Conservation (phyloP, 2,329 filamentous ascomycete species). For the Pseudogymnoascus sp. region DNA sequence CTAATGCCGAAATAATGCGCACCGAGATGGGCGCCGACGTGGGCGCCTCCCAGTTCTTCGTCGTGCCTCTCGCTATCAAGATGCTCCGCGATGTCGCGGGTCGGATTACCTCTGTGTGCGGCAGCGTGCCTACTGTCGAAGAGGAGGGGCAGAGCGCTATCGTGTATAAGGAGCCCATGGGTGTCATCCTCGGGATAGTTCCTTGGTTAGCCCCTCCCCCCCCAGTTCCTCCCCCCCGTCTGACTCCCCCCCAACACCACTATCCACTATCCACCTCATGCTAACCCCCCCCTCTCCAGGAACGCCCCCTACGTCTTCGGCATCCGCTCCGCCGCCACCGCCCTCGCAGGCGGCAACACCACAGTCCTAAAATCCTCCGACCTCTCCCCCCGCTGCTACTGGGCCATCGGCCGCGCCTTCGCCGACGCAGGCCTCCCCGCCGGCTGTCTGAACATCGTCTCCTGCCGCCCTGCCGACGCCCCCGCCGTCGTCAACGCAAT, state of each 20-base stretch:
- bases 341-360: constrained; percentile 67
- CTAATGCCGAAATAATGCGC: constrained; percentile 42
- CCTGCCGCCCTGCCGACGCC: constrained; percentile 45
- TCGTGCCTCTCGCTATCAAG: constrained; percentile 29
- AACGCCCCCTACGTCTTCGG: constrained; percentile 40
- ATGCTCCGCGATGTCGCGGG: constrained; percentile 18
- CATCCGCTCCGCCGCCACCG: constrained; percentile 32
- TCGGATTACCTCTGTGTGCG: constrained; percentile 9
- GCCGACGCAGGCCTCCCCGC: constrained; percentile 62
- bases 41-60: constrained; percentile 30
- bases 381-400: constrained; percentile 47
- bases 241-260: constrained; percentile 36
- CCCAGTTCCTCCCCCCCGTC: not conserved
- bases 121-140: constrained; percentile 6
- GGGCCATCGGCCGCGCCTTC: constrained; percentile 54
- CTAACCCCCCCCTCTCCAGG: constrained; percentile 33
- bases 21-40: constrained; percentile 43
- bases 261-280: constrained; percentile 38
- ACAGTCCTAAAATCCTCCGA: constrained; percentile 65
- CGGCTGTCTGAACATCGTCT: constrained; percentile 54
- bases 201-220: constrained; percentile 49
- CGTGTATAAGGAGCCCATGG: constrained; percentile 43
- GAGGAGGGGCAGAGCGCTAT: constrained; percentile 3
- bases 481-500: constrained; percentile 46
- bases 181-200: constrained; percentile 53